phyloP scores from a whole-genome alignment of 208 protist genomes.

The Trypanosoma brucei region DNA sequence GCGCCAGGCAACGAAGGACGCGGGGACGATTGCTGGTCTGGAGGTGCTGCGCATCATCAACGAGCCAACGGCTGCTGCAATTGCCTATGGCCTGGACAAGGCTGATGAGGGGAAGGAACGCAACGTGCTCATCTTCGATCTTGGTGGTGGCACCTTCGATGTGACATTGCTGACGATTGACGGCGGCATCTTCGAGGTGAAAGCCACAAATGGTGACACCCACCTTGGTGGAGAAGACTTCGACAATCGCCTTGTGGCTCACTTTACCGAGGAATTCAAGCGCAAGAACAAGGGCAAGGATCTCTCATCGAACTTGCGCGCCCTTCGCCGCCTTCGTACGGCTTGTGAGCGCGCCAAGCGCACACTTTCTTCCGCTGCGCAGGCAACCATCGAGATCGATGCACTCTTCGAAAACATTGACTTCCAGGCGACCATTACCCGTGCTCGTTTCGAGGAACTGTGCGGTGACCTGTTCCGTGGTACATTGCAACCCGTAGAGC shows the following conservation, averaged over 20 bases:
- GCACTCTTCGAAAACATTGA: slow-evolving; percentile 96
- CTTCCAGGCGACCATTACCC: slow-evolving; percentile 96
- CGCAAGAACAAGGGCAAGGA: slow-evolving; percentile 76
- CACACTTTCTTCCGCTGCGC: slow-evolving; percentile 91
- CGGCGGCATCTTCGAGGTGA: slow-evolving; percentile 97
- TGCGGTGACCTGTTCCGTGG: slow-evolving; percentile 82
- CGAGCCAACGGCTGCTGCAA: slow-evolving; percentile 96
- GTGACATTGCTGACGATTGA: slow-evolving; percentile 97
- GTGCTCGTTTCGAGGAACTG: slow-evolving; percentile 98
- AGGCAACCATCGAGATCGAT: slow-evolving; percentile 96
- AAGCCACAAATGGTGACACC: slow-evolving; percentile 97
- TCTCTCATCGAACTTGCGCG: slow-evolving; percentile 52
- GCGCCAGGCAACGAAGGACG: slow-evolving; percentile 97
- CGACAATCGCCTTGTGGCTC: slow-evolving; percentile 93
- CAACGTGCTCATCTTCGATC: slow-evolving; percentile 94
- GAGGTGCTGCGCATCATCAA: slow-evolving; percentile 97
- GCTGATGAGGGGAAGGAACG: slow-evolving; percentile 28
- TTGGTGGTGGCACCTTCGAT: slow-evolving; percentile 96
- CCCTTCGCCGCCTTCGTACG: slow-evolving; percentile 75
- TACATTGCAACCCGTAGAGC: slow-evolving; percentile 72
- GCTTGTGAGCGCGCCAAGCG: slow-evolving; percentile 96
- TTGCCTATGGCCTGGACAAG: slow-evolving; percentile 97
- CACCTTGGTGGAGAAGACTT: slow-evolving; percentile 95
- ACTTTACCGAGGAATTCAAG: slow-evolving; percentile 96
- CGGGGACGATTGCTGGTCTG: slow-evolving; percentile 94